Base-by-base conservation (phyloP, 2,329 filamentous ascomycete genomes). In the Neopestalotiopsis sp. region DNA sequence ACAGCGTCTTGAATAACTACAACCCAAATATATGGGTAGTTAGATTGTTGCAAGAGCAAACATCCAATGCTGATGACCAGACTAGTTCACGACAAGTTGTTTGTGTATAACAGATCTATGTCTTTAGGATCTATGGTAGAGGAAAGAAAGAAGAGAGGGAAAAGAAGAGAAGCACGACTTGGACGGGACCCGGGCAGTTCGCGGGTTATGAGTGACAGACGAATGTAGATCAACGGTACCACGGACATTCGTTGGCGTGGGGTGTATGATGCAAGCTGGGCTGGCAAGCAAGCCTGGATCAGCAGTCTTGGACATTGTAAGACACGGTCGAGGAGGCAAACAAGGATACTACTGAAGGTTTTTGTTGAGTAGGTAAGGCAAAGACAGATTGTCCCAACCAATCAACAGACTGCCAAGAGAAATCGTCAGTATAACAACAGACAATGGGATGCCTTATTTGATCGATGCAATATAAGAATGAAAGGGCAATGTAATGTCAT, bases 41-140 rank as follows among this genome's bases (percentile, higher is more conserved):
- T 67, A 67, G 65, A 67, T 60, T 32, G 65, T 67, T 59, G 40
- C 65, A 67, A 67, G 65, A 67, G 65, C 65, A 24, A 60, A 60
- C 65, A 60, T 56, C 65, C 28, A 59, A 49, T 62, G 65, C 56
- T 67, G 58, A 52, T 67, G 38, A 42, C 65, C 49, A 24, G 24
- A 30, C 34, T 40, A 60, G 17, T 57, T 45, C 28, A 66, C 30
- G 20, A n/a, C n/a, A 34, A 38, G 7, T 57, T 32, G 42, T 57
- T 30, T 45, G 56, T 52, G 42, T 45, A 66, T 13, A 42, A 17
- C 57, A n/a, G 28, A 40, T 66, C 30, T 38, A 10, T 10, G 34
- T 38, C 34, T 38, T 38, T 49, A 17, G 32, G 45, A 40, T 14
- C 40, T 45, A 40, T 34, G 28, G 58, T 67, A 30, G 24, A 58